Conservation (phyloP, 371 early-diverging fungal species). For the Lichtheimia ornata region DNA sequence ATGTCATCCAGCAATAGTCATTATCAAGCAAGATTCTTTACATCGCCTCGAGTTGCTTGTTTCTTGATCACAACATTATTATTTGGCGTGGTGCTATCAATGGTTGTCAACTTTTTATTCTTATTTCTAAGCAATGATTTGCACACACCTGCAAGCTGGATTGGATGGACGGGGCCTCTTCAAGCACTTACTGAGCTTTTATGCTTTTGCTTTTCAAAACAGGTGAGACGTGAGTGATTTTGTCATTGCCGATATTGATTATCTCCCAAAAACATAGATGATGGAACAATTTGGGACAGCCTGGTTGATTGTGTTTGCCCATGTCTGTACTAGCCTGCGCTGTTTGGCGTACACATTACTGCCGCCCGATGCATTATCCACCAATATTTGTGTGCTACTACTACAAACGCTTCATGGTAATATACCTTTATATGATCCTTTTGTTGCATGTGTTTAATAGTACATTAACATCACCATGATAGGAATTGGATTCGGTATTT, state of each 20-base stretch:
- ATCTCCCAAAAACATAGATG: conserved; percentile 20
- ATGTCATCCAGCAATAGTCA: neutral
- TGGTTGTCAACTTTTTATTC: conserved; percentile 43
- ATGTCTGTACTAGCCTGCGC: conserved; percentile 38
- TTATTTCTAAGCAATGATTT: conserved; percentile 28
- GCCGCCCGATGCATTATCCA: conserved; percentile 27
- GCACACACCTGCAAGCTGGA: conserved; percentile 27
- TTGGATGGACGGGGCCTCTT: conserved; percentile 40
- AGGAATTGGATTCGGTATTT: conserved; percentile 23
- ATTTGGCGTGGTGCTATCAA: conserved; percentile 35
- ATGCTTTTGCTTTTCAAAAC: conserved; percentile 34
- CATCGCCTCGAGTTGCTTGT: conserved; percentile 17
- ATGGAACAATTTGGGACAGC: conserved; percentile 42
- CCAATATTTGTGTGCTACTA: conserved; percentile 32
- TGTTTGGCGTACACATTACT: conserved; percentile 38
- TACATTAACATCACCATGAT: neutral
- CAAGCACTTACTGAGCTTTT: conserved; percentile 36
- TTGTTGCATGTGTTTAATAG: neutral
- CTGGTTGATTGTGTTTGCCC: conserved; percentile 41
- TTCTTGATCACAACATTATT: conserved; percentile 32
- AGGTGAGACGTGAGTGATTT: conserved; percentile 13
- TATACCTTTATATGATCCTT: neutral
- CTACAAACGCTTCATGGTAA: conserved; percentile 45
- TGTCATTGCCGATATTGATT: neutral
- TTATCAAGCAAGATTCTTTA: neutral